A percentile compares a stretch with the other conserved stretches of the same genome.
Evolutionary conservation across 2,329 filamentous ascomycete species (phyloP).

Genomic region (Ophiocordyceps polyrhachis-furcata): DNA sequence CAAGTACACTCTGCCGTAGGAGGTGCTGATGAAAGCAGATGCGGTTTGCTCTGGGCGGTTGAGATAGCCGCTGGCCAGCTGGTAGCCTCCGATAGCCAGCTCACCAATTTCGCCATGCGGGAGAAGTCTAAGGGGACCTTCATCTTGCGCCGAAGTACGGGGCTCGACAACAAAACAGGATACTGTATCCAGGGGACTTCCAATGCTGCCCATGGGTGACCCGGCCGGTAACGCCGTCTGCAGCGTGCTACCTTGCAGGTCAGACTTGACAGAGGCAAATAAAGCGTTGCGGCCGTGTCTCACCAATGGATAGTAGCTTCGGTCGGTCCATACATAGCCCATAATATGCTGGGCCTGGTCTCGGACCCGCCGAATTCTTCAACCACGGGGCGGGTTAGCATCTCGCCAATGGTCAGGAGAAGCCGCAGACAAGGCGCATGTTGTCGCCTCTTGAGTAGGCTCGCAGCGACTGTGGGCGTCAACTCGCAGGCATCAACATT

Average conservation of each 20-base stretch:
- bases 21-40: constrained; percentile 48
- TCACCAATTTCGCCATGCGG: constrained; percentile 55
- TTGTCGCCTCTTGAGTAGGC: constrained; percentile 47
- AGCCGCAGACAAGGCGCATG: constrained; percentile 50
- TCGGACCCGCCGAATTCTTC: constrained; percentile 53
- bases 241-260: constrained; percentile 35
- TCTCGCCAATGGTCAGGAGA: constrained; percentile 79
- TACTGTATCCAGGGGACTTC: constrained; percentile 61
- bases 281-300: constrained; percentile 4
- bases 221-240: constrained; percentile 39
- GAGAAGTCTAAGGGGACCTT: constrained; percentile 29
- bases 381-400: constrained; percentile 64
- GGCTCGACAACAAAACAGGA: constrained; percentile 53
- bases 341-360: constrained; percentile 44
- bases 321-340: constrained; percentile 89
- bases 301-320: constrained; percentile 77
- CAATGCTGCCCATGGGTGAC: constrained; percentile 50
- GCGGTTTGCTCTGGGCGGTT: constrained; percentile 62
- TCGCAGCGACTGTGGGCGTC: constrained; percentile 72
- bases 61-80: constrained; percentile 65
- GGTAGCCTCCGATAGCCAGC: constrained; percentile 61
- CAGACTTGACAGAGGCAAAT: not conserved
- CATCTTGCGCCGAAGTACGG: constrained; percentile 5
- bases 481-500: constrained; percentile 70
- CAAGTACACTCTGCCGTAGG: constrained; percentile 55